A percentile compares a stretch with the other conserved stretches of the same genome.
These are phyloP conservation scores for Suillus weaverae DNA, from an alignment of 768 basidiomycete genomes.

Conservation along the genomic window DNA sequence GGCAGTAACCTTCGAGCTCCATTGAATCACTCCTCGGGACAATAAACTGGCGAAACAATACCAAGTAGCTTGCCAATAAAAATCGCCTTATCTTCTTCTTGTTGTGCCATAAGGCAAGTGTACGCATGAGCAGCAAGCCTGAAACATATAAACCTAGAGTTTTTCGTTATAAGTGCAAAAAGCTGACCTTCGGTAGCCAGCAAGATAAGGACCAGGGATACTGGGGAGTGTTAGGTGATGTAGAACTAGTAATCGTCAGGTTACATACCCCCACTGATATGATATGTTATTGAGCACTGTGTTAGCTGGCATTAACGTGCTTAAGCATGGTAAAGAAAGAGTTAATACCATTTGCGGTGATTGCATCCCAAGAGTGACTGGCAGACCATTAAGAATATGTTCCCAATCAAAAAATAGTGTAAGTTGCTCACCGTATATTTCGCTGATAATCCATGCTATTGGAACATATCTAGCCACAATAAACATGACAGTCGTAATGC, in stretches of 20 bases:
- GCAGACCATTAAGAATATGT: not conserved
- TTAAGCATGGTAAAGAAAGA: not conserved
- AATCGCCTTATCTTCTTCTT: not conserved
- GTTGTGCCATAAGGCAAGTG: conserved; percentile 9
- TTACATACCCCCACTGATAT: conserved; percentile 8
- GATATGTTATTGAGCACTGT: conserved; percentile 11
- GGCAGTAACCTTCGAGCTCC: conserved; percentile 1
- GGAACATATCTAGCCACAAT: conserved; percentile 13
- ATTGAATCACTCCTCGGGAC: not conserved
- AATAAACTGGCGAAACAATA: not conserved
- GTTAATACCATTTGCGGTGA: not conserved
- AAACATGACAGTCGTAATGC: conserved; percentile 12
- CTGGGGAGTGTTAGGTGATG: not conserved
- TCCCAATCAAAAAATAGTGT: too few species aligned
- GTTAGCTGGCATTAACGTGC: not conserved
- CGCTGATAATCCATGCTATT: conserved; percentile 8
- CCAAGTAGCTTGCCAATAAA: conserved; percentile 10
- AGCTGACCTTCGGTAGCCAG: conserved; percentile 9
- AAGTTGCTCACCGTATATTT: conserved; percentile 10
- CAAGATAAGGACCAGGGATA: conserved; percentile 5
- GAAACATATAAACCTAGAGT: not conserved
- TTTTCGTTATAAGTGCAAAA: not conserved
- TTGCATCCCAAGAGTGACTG: not conserved
- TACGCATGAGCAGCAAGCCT: conserved; percentile 14
- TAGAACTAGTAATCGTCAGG: not conserved